Evolutionary conservation across 768 basidiomycete species (phyloP), one percentile per base, ranked within the genome.

Genomic region (Tricholoma saponaceum): DNA sequence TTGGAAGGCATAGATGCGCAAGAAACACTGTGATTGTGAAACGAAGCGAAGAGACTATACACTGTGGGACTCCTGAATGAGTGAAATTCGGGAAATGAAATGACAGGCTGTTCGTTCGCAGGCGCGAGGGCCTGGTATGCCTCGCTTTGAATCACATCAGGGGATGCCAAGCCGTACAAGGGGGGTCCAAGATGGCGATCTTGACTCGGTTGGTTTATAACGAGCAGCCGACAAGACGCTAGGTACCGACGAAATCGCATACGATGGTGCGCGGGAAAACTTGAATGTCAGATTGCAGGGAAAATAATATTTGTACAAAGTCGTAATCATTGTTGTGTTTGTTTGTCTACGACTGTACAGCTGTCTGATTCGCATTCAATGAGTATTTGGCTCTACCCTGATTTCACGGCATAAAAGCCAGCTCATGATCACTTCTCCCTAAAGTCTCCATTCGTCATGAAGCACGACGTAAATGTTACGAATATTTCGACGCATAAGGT

Each of bases 171-270:
- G 55, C 72, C 72, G 55, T 72, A 74, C 8, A 72, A 54, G n/a
- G 3, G 71, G 69, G 1, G 72, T 60, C 66, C 66, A 72, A 4
- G 64, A 60, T 4, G 73, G 73, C 32, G 64, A 49, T 51, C 62
- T 56, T 2, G 52, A 56, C 51, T 71, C 72, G 10, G 52, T 53
- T 7, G 67, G 63, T 57, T 67, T 67, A 59, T 71, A 74, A 23
- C 72, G 68, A 6, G 60, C 57, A 18, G 70, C 68, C 5, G 64
- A 63, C 37, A 51, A 61, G 43, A 73, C 64, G 4, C 67, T 66
- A 8, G 71, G 64, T 5, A 72, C 58, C 4, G 66, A n/a, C n/a
- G n/a, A n/a, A n/a, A n/a, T n/a, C n/a, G n/a, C n/a, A n/a, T n/a
- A n/a, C n/a, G n/a, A n/a, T n/a, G n/a, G n/a, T n/a, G n/a, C n/a